These are phyloP conservation scores for Aspergillus ellipticus DNA, from an alignment of 495 filamentous ascomycete genomes.

Conservation along the genomic window DNA sequence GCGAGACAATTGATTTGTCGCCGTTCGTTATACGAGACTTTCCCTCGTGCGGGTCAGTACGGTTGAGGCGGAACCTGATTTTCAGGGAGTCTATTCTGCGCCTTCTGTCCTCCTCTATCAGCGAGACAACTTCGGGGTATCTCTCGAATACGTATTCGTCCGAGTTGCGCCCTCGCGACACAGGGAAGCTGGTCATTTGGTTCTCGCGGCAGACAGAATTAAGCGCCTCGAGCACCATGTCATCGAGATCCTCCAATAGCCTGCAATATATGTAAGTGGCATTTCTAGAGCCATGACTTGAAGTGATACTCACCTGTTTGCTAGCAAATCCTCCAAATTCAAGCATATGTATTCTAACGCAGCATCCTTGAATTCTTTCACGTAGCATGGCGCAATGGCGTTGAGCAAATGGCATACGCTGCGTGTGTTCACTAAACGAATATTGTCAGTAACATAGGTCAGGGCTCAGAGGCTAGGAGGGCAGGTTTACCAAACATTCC, in stretches of 20 bases:
- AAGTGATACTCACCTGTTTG: conserved; percentile 60
- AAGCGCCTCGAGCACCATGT: conserved; percentile 73
- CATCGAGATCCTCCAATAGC: conserved; percentile 79
- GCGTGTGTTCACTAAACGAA: conserved; percentile 63
- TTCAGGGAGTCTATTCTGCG: conserved; percentile 56
- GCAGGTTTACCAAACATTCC: conserved; percentile 69
- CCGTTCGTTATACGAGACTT: conserved; percentile 41
- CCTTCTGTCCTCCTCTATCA: conserved; percentile 50
- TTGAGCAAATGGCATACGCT: conserved; percentile 85
- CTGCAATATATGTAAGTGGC: conserved; percentile 31
- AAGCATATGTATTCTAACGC: conserved; percentile 88
- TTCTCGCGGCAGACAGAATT: conserved; percentile 76
- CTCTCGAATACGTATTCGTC: conserved; percentile 66
- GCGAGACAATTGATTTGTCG: conserved; percentile 51
- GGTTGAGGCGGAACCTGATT: conserved; percentile 55
- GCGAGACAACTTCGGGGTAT: conserved; percentile 60
- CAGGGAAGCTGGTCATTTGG: conserved; percentile 69
- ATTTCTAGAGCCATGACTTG: neutral
- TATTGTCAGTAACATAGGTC: conserved; percentile 18
- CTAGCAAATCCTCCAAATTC: conserved; percentile 83
- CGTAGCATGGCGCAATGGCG: conserved; percentile 72
- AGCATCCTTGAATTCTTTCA: conserved; percentile 82
- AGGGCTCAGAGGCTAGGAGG: neutral
- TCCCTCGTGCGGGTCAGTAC: conserved; percentile 53
- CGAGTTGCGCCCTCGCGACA: conserved; percentile 69